A percentile compares a stretch with the other conserved stretches of the same genome.
phyloP scores from a whole-genome alignment of 306 rosid genomes.

The Lotus japonicus region DNA sequence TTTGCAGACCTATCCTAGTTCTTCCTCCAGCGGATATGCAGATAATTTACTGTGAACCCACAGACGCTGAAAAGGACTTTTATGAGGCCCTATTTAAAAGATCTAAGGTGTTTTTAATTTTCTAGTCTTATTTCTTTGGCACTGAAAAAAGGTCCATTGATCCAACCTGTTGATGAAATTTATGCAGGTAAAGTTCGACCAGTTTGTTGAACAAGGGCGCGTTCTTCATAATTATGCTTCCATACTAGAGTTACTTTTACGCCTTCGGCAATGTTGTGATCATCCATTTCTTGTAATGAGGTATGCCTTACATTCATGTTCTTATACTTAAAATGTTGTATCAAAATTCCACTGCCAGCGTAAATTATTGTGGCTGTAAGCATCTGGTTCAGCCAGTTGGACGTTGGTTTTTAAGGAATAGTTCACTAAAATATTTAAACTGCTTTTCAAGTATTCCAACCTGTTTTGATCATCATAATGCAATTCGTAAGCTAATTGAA shows the following conservation, averaged over 20 bases:
- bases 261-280: constrained; percentile 96
- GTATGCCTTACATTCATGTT: constrained; percentile 29
- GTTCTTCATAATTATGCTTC: constrained; percentile 99
- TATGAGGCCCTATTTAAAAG: constrained; percentile 82
- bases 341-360: neutral
- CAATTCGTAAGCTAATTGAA: neutral
- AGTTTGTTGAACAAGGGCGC: constrained; percentile 95
- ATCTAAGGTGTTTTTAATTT: constrained; percentile 59
- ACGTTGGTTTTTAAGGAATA: constrained; percentile 1
- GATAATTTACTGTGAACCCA: constrained; percentile 80
- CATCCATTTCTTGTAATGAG: constrained; percentile 99
- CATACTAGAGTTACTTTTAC: constrained; percentile 89
- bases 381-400: constrained; percentile 1
- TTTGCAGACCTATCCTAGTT: constrained; percentile 83
- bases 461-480: neutral
- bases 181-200: constrained; percentile 82
- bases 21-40: constrained; percentile 94
- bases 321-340: neutral
- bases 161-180: constrained; percentile 20
- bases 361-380: neutral
- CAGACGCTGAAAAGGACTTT: constrained; percentile 88
- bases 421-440: neutral
- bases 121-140: neutral
- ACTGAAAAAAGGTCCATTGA: constrained; percentile 5
- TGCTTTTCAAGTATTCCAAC: neutral